Evolutionary conservation across 129 eudicot species (phyloP).

Genomic region (Tagetes patula): DNA sequence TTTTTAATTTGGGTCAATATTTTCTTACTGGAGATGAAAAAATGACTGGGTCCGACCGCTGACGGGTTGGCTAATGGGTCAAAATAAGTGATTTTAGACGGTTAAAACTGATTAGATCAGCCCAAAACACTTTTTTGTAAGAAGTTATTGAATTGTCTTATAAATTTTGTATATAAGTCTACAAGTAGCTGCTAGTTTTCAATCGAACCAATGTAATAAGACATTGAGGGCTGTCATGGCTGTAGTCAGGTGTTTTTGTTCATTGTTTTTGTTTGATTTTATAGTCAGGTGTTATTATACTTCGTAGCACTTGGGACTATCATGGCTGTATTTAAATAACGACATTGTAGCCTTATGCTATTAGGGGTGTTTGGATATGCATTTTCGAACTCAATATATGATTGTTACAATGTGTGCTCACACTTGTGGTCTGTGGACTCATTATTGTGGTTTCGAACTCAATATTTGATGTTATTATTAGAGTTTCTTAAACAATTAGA

Average conservation of each 20-base stretch:
- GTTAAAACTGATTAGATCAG: not conserved
- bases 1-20: not conserved
- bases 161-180: not conserved
- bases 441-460: not conserved
- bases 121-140: not conserved
- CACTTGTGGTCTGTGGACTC: not conserved
- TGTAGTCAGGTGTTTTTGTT: too few species aligned
- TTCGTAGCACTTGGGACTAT: too few species aligned
- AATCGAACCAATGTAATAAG: not conserved
- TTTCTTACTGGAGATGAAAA: not conserved
- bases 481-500: not conserved
- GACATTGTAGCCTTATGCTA: not conserved
- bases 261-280: too few species aligned
- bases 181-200: not conserved
- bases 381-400: not conserved
- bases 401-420: not conserved
- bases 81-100: not conserved
- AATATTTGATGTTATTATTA: not conserved
- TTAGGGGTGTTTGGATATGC: conserved; percentile 5
- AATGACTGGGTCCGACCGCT: not conserved
- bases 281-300: too few species aligned
- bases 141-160: not conserved
- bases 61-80: not conserved
- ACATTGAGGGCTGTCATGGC: not conserved
- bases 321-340: not conserved